These are phyloP conservation scores for Homolaphlyctis polyrhiza DNA, from an alignment of 371 early-diverging fungal genomes.

Conservation along the genomic window DNA sequence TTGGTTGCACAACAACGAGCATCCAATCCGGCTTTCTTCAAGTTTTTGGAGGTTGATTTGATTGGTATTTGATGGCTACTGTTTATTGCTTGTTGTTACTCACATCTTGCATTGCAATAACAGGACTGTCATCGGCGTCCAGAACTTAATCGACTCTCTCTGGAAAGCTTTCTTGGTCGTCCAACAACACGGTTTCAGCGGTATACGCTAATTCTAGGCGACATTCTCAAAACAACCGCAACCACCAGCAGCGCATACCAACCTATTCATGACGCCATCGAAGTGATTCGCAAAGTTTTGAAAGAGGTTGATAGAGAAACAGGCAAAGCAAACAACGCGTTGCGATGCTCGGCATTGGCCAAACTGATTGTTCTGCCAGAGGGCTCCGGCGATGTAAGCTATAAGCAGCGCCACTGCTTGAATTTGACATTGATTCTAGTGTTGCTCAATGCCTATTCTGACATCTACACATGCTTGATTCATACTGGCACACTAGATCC, in stretches of 20 bases:
- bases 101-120: background rate
- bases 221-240: slow-evolving; percentile 78
- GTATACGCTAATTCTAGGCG: slow-evolving; percentile 79
- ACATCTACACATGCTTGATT: slow-evolving; percentile 64
- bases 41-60: slow-evolving; percentile 53
- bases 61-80: background rate
- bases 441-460: background rate
- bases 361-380: slow-evolving; percentile 2
- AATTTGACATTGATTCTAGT: slow-evolving; percentile 1
- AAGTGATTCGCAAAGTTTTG: slow-evolving; percentile 61
- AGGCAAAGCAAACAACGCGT: slow-evolving; percentile 72
- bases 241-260: slow-evolving; percentile 72
- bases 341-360: slow-evolving; percentile 39
- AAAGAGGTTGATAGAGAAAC: slow-evolving; percentile 74
- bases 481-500: too few species aligned
- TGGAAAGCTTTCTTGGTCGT: slow-evolving; percentile 68
- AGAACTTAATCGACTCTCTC: slow-evolving; percentile 70
- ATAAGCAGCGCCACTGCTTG: background rate
- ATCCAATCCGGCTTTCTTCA: slow-evolving; percentile 59
- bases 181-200: slow-evolving; percentile 87
- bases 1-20: slow-evolving; percentile 72
- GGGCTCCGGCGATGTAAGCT: background rate
- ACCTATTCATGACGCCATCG: slow-evolving; percentile 53
- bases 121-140: slow-evolving; percentile 67
- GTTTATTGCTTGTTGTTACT: background rate